These are phyloP conservation scores for Syzygium oleosum DNA, from an alignment of 345 rosid genomes.

Conservation along the genomic window DNA sequence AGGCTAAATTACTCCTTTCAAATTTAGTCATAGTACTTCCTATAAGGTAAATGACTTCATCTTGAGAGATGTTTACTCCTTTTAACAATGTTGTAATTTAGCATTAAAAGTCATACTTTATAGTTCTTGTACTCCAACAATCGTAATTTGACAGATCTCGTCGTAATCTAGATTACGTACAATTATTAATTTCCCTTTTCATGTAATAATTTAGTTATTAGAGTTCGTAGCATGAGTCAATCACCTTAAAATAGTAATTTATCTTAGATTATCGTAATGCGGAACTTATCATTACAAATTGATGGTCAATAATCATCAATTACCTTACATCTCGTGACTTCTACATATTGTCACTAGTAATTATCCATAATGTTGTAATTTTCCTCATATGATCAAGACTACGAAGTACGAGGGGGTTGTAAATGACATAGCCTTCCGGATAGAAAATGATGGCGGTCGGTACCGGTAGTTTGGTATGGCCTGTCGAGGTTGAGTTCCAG, in stretches of 20 bases:
- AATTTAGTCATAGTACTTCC: neutral
- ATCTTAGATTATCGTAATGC: neutral
- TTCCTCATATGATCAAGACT: neutral
- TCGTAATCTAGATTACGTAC: neutral
- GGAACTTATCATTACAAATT: neutral
- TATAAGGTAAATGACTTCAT: fast-evolving
- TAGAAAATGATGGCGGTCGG: too few relatives aligned
- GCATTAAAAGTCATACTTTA: neutral
- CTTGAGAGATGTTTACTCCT: neutral
- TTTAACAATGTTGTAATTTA: neutral
- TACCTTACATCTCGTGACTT: neutral
- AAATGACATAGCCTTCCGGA: too few relatives aligned
- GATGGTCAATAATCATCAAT: neutral
- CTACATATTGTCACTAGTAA: neutral
- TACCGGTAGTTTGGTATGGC: too few relatives aligned
- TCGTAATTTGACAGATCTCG: fast-evolving
- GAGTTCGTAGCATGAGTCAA: fast-evolving
- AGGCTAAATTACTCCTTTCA: neutral
- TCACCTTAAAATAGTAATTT: neutral
- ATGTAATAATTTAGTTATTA: neutral
- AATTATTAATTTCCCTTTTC: too few relatives aligned
- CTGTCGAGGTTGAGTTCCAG: neutral
- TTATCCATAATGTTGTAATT: neutral
- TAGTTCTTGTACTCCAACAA: neutral
- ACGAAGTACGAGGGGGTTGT: too few relatives aligned